Conservation (phyloP, 352 stramenopile species). For the Peronospora destructor region DNA sequence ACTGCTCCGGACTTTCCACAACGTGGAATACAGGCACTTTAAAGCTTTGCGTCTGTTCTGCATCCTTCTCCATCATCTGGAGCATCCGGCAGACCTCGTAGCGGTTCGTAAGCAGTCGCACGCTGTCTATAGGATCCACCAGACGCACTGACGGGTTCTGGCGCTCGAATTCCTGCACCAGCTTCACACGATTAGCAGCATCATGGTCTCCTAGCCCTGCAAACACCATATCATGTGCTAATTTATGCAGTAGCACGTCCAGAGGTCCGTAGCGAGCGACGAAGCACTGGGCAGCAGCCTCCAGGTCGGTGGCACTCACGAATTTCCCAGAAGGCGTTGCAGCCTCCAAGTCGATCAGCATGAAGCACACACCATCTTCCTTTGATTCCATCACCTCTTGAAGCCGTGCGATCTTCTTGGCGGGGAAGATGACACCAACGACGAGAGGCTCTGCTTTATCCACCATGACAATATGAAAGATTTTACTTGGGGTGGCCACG, state of each 20-base stretch:
- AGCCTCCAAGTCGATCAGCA: constrained; percentile 65
- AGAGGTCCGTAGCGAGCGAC: constrained; percentile 36
- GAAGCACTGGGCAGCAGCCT: constrained; percentile 22
- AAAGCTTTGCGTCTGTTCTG: constrained; percentile 22
- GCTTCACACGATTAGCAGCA: constrained; percentile 35
- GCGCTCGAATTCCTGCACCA: constrained; percentile 45
- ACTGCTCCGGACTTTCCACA: constrained; percentile 33
- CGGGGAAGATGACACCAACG: constrained; percentile 74
- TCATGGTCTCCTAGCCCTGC: constrained; percentile 39
- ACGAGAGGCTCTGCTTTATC: constrained; percentile 22
- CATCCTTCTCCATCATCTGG: constrained; percentile 13
- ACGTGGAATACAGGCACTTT: constrained; percentile 48
- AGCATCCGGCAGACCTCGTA: constrained; percentile 54
- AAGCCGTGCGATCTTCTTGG: constrained; percentile 78
- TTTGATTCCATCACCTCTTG: constrained; percentile 48
- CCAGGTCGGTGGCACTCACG: constrained; percentile 24
- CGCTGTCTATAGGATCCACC: constrained; percentile 64
- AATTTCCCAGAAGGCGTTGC: constrained; percentile 14
- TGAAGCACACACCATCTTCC: constrained; percentile 49
- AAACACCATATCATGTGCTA: constrained; percentile 83
- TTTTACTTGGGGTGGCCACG: not conserved
- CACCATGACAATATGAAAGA: constrained; percentile 7
- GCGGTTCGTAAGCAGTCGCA: constrained; percentile 65
- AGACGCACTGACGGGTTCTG: constrained; percentile 43
- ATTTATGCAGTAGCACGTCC: constrained; percentile 71